Conservation (phyloP, 2,329 filamentous ascomycete species). For the Pezicula neosporulosa region DNA sequence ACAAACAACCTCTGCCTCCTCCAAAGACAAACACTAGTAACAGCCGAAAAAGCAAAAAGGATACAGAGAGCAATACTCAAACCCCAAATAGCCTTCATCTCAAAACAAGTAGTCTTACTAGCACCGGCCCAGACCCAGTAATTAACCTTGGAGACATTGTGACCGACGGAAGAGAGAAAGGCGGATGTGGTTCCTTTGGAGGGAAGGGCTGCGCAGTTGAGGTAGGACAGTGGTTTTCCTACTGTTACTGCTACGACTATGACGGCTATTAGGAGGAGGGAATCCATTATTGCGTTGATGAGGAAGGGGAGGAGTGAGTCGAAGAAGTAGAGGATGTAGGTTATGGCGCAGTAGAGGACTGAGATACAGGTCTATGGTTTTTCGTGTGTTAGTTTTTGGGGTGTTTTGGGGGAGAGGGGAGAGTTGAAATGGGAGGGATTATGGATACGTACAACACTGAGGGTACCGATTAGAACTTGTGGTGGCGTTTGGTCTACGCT, state of each 20-base stretch:
- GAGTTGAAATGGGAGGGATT: neutral
- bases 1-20: conserved; percentile 9
- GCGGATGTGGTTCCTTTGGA: conserved; percentile 35
- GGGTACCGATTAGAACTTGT: conserved; percentile 70
- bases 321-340: conserved; percentile 75
- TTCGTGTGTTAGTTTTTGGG: conserved; percentile 10
- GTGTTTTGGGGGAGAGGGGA: neutral
- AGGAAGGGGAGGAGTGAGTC: conserved; percentile 75
- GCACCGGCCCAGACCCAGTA: conserved; percentile 48
- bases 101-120: conserved; percentile 65
- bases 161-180: conserved; percentile 40
- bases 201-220: conserved; percentile 62
- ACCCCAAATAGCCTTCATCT: conserved; percentile 87
- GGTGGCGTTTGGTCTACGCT: conserved; percentile 62
- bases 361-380: conserved; percentile 68
- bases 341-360: conserved; percentile 74
- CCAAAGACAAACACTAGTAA: conserved; percentile 60
- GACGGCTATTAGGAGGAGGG: conserved; percentile 68
- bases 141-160: conserved; percentile 38
- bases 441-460: conserved; percentile 66
- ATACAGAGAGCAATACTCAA: conserved; percentile 75
- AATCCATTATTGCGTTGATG: conserved; percentile 63
- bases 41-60: conserved; percentile 61
- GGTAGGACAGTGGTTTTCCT: conserved; percentile 75
- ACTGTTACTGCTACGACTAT: conserved; percentile 75